Base-by-base conservation (phyloP, 306 rosid genomes). In the Cyclanthera cordifolia region DNA sequence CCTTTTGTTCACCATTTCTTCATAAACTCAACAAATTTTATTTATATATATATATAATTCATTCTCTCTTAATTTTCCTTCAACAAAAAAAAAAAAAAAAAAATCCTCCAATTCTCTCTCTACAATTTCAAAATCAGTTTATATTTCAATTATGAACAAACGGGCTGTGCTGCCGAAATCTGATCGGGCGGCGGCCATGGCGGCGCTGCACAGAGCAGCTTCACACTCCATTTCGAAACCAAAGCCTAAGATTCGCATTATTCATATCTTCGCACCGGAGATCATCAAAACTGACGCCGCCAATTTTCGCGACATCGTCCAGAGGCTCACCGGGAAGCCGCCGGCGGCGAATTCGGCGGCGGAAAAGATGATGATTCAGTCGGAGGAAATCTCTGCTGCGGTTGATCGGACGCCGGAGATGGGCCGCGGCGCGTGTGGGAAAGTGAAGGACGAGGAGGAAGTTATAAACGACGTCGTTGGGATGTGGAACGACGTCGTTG, bases 261-360 rank as follows among this genome's bases (percentile, higher is more conserved):
- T 87, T 67, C 98, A 93, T 83, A 83, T 93, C 75, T 86, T 87
- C 46, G 95, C 95, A 4, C 96, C 96, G 0, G 88, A 89, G 74
- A 84, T 93, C 75, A 93, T 93, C 85, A 83, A 84, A 72, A 93
- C 94, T 6, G 95, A 93, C 74, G 95, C 52, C 2, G 88, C 85
- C 0, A 93, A 93, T 68, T 93, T 93, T 78, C 70, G 94, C 27
- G 95, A 89, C 28, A 74, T 93, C 2, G 98, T 93, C 37, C 96
- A 93, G 74, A 79, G 83, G 47, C 82, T 87, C 73, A 93, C 96
- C 3, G 96, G 98, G 48, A 93, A 89, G 51, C 95, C 95, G 8
- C 52, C 25, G n/a, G 2, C 56, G 49, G 48, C 9, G 60, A 32
- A 32, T 32, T 51, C 25, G 28, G 7, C 52, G 56, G 61, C 17